Percentiles rank a stretch among this genome's conserved stretches.
Conservation (phyloP, 148 eudicot species). For the Euryodendron excelsum region DNA sequence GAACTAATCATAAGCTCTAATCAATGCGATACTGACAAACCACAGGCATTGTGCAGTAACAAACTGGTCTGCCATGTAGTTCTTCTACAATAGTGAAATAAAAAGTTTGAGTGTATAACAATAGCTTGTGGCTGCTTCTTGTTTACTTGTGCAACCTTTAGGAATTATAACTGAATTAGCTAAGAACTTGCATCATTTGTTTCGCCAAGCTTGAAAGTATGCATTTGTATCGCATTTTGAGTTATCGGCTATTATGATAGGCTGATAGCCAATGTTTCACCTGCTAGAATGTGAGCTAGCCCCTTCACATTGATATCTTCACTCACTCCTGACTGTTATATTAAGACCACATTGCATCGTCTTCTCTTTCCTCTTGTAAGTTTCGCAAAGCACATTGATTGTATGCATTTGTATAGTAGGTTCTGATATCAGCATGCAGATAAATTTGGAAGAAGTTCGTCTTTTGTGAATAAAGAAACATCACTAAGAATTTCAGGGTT, state of each 20-base stretch:
- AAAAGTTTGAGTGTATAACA: not conserved
- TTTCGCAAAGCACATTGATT: not conserved
- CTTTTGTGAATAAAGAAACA: not conserved
- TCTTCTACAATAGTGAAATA: not conserved
- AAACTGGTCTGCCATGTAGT: not conserved
- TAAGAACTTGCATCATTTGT: not conserved
- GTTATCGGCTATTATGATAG: not conserved
- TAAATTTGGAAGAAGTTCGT: not conserved
- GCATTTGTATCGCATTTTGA: not conserved
- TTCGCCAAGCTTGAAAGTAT: not conserved
- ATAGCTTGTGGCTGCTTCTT: not conserved
- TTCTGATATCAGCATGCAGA: not conserved
- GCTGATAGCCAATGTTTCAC: slow-evolving; percentile 1
- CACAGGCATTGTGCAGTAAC: not conserved
- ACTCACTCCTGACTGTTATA: not conserved
- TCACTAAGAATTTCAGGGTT: not conserved
- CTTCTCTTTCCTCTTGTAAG: not conserved
- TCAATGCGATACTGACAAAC: not conserved
- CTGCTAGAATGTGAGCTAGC: not conserved
- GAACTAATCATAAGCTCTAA: not conserved
- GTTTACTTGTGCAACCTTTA: not conserved
- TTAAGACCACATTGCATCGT: not conserved
- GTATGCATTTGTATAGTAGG: not conserved
- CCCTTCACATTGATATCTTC: not conserved
- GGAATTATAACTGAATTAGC: not conserved